phyloP scores from a whole-genome alignment of 345 rosid genomes.

The Turnera subulata region DNA sequence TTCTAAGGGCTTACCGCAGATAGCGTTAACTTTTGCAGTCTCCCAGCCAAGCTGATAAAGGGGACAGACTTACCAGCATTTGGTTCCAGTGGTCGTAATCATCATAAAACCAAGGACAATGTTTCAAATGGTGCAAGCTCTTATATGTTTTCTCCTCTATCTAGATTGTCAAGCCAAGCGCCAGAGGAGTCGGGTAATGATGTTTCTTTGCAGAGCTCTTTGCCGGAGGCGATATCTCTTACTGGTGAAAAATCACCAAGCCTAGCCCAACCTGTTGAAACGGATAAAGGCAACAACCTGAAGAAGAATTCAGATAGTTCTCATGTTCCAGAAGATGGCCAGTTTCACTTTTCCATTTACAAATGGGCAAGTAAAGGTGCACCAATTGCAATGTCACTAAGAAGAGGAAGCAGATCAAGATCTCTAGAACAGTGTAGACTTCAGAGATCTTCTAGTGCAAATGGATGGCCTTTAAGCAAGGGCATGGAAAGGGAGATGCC shows the following conservation, averaged over 20 bases:
- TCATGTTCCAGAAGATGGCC: constrained; percentile 23
- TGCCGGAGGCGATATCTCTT: constrained; percentile 27
- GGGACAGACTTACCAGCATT: constrained; percentile 55
- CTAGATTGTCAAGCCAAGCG: constrained; percentile 43
- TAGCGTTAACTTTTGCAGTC: constrained; percentile 39
- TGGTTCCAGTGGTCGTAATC: constrained; percentile 36
- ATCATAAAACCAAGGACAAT: constrained; percentile 37
- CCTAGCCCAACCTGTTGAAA: constrained; percentile 23
- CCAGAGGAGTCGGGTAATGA: constrained; percentile 26
- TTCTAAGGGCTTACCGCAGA: constrained; percentile 2
- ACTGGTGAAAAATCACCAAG: constrained; percentile 19
- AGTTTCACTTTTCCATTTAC: constrained; percentile 86
- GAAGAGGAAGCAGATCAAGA: constrained; percentile 39
- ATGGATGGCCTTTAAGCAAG: constrained; percentile 25
- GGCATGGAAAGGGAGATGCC: constrained; percentile 12
- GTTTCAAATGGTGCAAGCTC: constrained; percentile 22
- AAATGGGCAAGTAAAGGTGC: constrained; percentile 84
- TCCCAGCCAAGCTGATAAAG: constrained; percentile 47
- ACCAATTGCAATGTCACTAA: constrained; percentile 40
- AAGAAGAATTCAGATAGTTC: constrained; percentile 31
- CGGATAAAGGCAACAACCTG: constrained; percentile 14
- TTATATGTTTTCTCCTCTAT: constrained; percentile 36
- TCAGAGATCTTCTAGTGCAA: constrained; percentile 29
- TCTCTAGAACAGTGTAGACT: constrained; percentile 36
- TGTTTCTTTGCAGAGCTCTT: constrained; percentile 26